Evolutionary conservation across 1,139 yeast genomes (phyloP), one percentile per base, ranked within the genome.

Genomic region (Meyerozyma elateridarum): DNA sequence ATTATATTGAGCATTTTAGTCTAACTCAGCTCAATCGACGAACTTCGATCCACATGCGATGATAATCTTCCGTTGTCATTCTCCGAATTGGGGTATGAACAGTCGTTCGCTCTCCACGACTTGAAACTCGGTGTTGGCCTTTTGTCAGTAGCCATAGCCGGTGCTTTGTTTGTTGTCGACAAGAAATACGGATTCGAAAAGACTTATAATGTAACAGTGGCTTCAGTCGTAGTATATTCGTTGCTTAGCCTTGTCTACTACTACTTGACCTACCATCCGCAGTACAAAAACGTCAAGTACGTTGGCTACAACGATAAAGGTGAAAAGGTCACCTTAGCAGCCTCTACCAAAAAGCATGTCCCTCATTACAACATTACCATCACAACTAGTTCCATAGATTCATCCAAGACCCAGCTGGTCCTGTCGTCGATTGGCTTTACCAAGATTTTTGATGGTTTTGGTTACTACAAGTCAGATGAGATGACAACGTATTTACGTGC

Each of bases 91-190:
- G 91, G 89, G 2, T 88, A 73, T 54, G 59, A 57, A 11, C 85
- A 85, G 52, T 64, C 77, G 14, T 79, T 76, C 49, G 48, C 48
- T 9, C 52, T 79, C 22, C 64, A 64, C 30, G 94, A 88, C 49
- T 57, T 71, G 17, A 80, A 83, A 45, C 64, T 89, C 29, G 78
- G 70, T 1, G 54, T 88, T 28, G 95, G 96, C 0, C 79, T 77
- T 45, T 42, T 68, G 8, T 75, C 87, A 3, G 89, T 84, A 7
- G 59, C 64, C 1, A 59, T 80, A 12, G 85, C 95, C 2, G 95
- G 73, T 1, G 53, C 63, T 5, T 73, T 87, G 36, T 87, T 74
- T 50, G 65, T 68, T 36, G 53, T 77, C 27, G 96, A 89, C 53
- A 82, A 82, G 57, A 73, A 76, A 41, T 62, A 64, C 37, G 51